Evolutionary conservation across 2,329 filamentous ascomycete genomes (phyloP).

Genomic region (Cordyceps fumosorosea): DNA sequence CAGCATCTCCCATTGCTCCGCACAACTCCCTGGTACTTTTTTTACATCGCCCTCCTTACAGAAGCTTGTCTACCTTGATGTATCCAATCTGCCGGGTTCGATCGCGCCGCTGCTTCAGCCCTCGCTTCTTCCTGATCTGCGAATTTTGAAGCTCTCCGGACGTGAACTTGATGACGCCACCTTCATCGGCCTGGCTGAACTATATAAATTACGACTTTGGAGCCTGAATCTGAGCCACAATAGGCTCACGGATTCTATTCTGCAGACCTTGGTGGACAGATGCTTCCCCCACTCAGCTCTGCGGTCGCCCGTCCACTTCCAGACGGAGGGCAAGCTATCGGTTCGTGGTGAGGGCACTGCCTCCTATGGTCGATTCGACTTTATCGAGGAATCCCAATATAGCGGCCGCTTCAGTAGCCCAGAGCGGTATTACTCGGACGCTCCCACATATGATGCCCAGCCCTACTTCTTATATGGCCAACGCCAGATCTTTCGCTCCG

Average conservation of each 20-base stretch:
- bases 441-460: slow-evolving; percentile 33
- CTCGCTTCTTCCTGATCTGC: slow-evolving; percentile 37
- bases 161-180: slow-evolving; percentile 39
- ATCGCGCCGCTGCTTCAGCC: slow-evolving; percentile 29
- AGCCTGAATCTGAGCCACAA: slow-evolving; percentile 51
- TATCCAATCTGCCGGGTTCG: slow-evolving; percentile 44
- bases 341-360: slow-evolving; percentile 23
- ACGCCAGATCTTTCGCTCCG: slow-evolving; percentile 26
- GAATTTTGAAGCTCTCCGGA: slow-evolving; percentile 44
- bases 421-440: slow-evolving; percentile 41
- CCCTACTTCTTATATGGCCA: slow-evolving; percentile 17
- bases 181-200: slow-evolving; percentile 25
- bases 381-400: slow-evolving; percentile 40
- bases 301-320: slow-evolving; percentile 32
- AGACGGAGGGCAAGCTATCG: slow-evolving; percentile 40
- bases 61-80: slow-evolving; percentile 44
- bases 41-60: slow-evolving; percentile 32
- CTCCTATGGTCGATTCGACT: slow-evolving; percentile 35
- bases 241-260: slow-evolving; percentile 38
- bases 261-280: slow-evolving; percentile 25
- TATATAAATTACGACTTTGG: slow-evolving; percentile 41
- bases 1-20: slow-evolving; percentile 37
- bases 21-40: slow-evolving; percentile 34
- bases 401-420: slow-evolving; percentile 40
- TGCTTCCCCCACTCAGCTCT: slow-evolving; percentile 29